Evolutionary conservation across 495 filamentous ascomycete species (phyloP), one percentile per base, ranked within the genome.

Genomic region (Trichoderma parareesei): DNA sequence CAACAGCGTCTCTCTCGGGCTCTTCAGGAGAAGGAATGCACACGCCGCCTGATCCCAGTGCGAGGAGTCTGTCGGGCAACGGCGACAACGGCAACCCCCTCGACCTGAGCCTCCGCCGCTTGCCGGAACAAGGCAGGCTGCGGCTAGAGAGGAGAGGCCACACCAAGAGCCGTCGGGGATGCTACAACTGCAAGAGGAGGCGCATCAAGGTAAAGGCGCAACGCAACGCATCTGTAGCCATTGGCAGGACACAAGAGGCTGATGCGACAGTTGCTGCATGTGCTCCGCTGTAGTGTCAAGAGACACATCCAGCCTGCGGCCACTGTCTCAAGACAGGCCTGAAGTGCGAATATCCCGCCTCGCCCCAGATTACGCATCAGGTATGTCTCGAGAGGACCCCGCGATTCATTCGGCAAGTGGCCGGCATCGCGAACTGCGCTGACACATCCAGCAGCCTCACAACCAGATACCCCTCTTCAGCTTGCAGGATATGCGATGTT

Each of bases 171-270:
- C 75, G 86, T 3, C 72, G 79, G n/a, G 86, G 85, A 1, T 88
- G 86, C 68, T 85, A 80, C 66, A 85, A 85, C 72, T 88, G 86
- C 78, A 88, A 88, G 71, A 73, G 78, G 49, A 75, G 85, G 10
- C 76, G 81, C 65, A 87, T 88, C 68, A 88, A 88, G 79, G 81
- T 79, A 71, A 38, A 38, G n/a, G 18, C 1, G 20, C 62, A 13
- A 44, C 0, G 7, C 49, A 14, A 27, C 27, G 27, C 16, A 41
- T 33, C 27, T 27, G 57, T 18, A 13, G 14, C 40, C 4, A 41
- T 43, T 33, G 40, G 40, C 10, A 5, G 38, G 13, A 20, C 37
- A 64, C 65, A 35, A 38, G 44, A 18, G 35, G 11, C 49, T 35
- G 42, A 44, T 27, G 27, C 27, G 27, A 27, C 27, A 27, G 27